Conservation (phyloP, 257 asterid genomes). For the Galeopsis tetrahit region DNA sequence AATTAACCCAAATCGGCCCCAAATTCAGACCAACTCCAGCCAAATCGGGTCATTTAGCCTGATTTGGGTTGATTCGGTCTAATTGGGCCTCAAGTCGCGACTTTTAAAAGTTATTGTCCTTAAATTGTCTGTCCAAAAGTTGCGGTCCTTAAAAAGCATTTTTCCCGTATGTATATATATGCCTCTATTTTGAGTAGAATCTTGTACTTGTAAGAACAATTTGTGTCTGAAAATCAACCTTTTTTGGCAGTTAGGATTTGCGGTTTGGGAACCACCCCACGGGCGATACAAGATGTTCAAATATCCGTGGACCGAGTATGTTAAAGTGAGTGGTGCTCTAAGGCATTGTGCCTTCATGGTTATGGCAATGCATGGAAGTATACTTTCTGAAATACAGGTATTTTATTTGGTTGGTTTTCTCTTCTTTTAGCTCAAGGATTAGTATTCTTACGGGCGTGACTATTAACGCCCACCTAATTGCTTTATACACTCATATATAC, state of each 20-base stretch:
- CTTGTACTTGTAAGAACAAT: background rate
- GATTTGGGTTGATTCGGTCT: too few relatives aligned
- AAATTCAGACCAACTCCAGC: too few relatives aligned
- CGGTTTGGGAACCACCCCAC: conserved; percentile 98
- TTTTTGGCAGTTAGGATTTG: conserved; percentile 68
- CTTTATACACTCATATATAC: too few relatives aligned
- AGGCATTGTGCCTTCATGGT: conserved; percentile 97
- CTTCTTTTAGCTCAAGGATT: background rate
- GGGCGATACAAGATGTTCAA: conserved; percentile 92
- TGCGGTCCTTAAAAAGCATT: too few relatives aligned
- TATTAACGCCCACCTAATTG: too few relatives aligned
- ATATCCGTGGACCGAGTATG: conserved; percentile 89
- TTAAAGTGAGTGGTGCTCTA: conserved; percentile 89
- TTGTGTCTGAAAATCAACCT: background rate
- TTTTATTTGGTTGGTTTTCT: conserved; percentile 12
- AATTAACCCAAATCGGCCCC: too few relatives aligned
- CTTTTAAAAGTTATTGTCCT: too few relatives aligned
- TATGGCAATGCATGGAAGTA: conserved; percentile 96
- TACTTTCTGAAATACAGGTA: conserved; percentile 98
- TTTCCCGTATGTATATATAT: background rate
- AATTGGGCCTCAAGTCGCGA: too few relatives aligned
- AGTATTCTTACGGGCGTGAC: background rate
- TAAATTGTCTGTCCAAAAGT: too few relatives aligned
- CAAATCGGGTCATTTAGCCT: too few relatives aligned
- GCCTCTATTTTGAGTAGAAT: background rate